A percentile compares a stretch with the other conserved stretches of the same genome.
These are phyloP conservation scores for Exserohilum turcica DNA, from an alignment of 2,329 filamentous ascomycete genomes.

Conservation along the genomic window DNA sequence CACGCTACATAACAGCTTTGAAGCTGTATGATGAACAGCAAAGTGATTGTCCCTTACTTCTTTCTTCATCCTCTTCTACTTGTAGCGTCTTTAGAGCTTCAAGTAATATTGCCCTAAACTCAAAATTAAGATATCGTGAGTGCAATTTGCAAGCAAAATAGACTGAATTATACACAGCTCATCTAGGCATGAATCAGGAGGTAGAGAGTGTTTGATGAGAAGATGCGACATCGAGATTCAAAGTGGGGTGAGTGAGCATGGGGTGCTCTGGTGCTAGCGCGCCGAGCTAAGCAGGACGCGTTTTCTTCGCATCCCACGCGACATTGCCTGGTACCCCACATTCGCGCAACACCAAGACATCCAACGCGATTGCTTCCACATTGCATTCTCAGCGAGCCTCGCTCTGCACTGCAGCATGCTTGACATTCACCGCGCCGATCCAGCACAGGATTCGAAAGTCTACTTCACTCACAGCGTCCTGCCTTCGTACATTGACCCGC, in stretches of 20 bases:
- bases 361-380: neutral
- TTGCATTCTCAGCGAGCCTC: neutral
- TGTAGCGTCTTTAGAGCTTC: too few species aligned
- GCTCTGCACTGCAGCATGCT: slow-evolving; percentile 32
- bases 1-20: too few species aligned
- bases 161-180: neutral
- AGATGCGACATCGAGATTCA: neutral
- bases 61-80: too few species aligned
- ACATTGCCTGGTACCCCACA: slow-evolving; percentile 1
- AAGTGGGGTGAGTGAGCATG: neutral
- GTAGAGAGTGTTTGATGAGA: neutral
- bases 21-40: too few species aligned
- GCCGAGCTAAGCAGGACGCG: slow-evolving; percentile 6
- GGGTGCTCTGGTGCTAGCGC: slow-evolving; percentile 9
- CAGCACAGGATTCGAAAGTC: slow-evolving; percentile 64
- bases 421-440: slow-evolving; percentile 40
- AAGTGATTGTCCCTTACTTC: too few species aligned
- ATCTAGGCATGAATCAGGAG: neutral
- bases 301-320: slow-evolving; percentile 9
- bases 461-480: slow-evolving; percentile 73
- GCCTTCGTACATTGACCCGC: slow-evolving; percentile 69
- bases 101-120: too few species aligned
- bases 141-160: too few species aligned
- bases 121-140: too few species aligned
- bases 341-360: neutral